Conservation (phyloP, 2,329 filamentous ascomycete genomes). For the Epichloe gansuensis region DNA sequence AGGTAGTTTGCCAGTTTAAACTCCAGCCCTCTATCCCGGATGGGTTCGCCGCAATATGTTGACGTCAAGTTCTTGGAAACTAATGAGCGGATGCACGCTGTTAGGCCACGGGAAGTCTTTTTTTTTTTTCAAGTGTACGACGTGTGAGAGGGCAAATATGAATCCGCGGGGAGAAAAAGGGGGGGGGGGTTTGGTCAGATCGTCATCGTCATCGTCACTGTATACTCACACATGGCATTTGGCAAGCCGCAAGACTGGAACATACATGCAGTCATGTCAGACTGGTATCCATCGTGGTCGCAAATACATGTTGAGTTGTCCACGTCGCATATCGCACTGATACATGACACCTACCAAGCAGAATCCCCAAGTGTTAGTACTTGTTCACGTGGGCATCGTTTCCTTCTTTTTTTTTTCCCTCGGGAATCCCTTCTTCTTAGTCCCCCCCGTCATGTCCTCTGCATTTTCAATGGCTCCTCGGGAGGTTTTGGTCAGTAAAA, state of each 20-base stretch:
- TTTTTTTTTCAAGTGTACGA: too few species aligned
- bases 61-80: conserved; percentile 10
- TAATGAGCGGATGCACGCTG: background rate
- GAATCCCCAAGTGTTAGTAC: background rate
- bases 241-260: conserved; percentile 8
- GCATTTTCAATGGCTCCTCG: background rate
- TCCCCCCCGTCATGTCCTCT: too few species aligned
- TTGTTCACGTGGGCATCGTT: too few species aligned
- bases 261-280: conserved; percentile 12
- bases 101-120: too few species aligned
- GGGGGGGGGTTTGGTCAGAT: background rate
- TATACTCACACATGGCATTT: conserved; percentile 2
- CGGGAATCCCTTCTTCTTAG: too few species aligned
- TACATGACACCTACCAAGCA: conserved; percentile 10
- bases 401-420: too few species aligned
- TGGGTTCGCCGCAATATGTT: conserved; percentile 10
- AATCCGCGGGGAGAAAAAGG: background rate
- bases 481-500: background rate
- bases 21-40: conserved; percentile 15
- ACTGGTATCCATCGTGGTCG: conserved; percentile 4
- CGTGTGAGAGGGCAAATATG: too few species aligned
- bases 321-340: conserved; percentile 7
- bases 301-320: conserved; percentile 9
- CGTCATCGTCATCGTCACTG: background rate
- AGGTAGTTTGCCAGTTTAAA: conserved; percentile 17